phyloP scores from a whole-genome alignment of 2,329 filamentous ascomycete genomes.

The Colletotrichum brevisporum region DNA sequence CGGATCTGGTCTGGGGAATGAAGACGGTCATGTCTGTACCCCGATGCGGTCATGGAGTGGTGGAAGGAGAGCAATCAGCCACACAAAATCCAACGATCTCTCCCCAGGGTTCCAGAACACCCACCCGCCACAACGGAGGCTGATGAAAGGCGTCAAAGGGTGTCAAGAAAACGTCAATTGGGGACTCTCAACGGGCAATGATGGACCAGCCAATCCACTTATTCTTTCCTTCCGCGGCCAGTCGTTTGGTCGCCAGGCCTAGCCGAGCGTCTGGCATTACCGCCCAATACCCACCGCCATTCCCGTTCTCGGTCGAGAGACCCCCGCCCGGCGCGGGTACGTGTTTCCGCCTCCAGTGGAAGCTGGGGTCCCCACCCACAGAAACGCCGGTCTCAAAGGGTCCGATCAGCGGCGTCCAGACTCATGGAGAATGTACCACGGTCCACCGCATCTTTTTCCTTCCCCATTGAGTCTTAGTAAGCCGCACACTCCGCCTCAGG shows the following conservation, averaged over 20 bases:
- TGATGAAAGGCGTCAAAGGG: constrained; percentile 20
- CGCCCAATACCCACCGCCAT: neutral
- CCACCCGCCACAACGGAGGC: constrained; percentile 11
- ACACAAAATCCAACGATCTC: constrained; percentile 21
- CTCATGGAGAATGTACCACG: neutral
- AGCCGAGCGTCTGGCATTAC: no score
- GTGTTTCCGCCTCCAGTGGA: neutral
- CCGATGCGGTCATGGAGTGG: neutral
- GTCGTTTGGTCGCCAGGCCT: no score
- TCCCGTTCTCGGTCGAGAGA: constrained; percentile 21
- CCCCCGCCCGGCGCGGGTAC: constrained; percentile 5
- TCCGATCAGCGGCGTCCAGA: constrained; percentile 37
- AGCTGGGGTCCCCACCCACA: constrained; percentile 14
- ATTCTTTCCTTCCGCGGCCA: no score
- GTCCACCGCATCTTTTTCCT: no score
- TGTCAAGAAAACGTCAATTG: constrained; percentile 27
- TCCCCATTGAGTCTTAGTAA: neutral
- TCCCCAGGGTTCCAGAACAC: neutral
- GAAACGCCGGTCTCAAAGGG: constrained; percentile 17
- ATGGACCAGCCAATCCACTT: constrained; percentile 9
- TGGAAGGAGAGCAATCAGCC: neutral
- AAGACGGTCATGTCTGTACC: neutral
- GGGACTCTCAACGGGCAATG: constrained; percentile 17
- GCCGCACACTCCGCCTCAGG: neutral
- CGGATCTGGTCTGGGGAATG: constrained; percentile 10